These are phyloP conservation scores for Isoetes engelmannii DNA, from an alignment of 83 land plant genomes.

Conservation along the genomic window DNA sequence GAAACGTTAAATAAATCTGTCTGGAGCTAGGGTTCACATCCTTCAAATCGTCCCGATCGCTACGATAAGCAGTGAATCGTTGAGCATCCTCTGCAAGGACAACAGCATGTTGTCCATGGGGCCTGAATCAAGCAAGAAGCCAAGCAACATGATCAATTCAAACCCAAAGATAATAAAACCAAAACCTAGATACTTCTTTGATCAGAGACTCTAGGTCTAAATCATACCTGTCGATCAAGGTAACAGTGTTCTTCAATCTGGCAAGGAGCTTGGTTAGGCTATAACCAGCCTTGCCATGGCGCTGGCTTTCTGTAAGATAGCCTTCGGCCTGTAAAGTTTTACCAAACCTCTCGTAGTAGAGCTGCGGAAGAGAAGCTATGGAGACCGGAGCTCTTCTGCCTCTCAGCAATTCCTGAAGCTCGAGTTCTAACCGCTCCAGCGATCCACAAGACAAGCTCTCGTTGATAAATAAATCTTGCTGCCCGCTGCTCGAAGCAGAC, in stretches of 20 bases:
- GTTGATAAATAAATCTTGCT: neutral
- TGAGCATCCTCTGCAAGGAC: conserved; percentile 12
- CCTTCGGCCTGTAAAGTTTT: conserved; percentile 20
- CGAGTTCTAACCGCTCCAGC: conserved; percentile 3
- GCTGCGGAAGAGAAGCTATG: conserved; percentile 12
- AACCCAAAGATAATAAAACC: neutral
- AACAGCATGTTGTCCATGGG: conserved; percentile 15
- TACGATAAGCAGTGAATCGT: neutral
- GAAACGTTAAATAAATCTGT: conserved; percentile 15
- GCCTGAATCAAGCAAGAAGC: conserved; percentile 1
- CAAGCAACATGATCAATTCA: neutral
- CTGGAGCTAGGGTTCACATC: conserved; percentile 11
- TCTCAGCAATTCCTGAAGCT: conserved; percentile 9
- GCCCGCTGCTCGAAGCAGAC: neutral
- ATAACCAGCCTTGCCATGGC: conserved; percentile 35
- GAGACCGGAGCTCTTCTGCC: conserved; percentile 4
- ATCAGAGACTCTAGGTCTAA: neutral
- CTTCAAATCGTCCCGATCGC: conserved; percentile 12
- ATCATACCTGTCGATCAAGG: neutral
- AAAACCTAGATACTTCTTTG: neutral
- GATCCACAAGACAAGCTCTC: neutral
- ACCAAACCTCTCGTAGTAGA: conserved; percentile 12
- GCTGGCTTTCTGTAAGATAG: conserved; percentile 32
- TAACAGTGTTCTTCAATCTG: neutral
- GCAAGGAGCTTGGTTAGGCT: conserved; percentile 5